Evolutionary conservation across 2,329 filamentous ascomycete genomes (phyloP).

Genomic region (Stachybotrys chlorohalonatus): DNA sequence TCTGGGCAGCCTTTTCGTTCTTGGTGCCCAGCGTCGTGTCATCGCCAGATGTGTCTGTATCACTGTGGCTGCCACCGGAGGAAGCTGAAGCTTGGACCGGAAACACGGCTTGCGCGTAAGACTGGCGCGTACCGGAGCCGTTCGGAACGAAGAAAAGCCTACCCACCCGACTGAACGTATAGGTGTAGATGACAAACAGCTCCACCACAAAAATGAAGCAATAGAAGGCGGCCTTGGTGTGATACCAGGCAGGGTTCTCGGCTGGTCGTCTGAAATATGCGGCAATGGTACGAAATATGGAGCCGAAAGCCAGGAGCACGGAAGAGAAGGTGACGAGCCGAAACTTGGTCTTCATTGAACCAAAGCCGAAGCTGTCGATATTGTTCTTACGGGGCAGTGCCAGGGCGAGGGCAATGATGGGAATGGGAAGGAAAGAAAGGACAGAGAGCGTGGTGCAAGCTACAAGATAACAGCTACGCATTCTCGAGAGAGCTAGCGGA

Average conservation of each 20-base stretch:
- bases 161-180: constrained; percentile 62
- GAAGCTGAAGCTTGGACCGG: constrained; percentile 3
- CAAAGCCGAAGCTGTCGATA: constrained; percentile 47
- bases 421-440: constrained; percentile 53
- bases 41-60: not conserved
- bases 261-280: constrained; percentile 41
- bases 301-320: constrained; percentile 56
- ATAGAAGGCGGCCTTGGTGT: constrained; percentile 67
- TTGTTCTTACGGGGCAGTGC: constrained; percentile 34
- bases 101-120: constrained; percentile 25
- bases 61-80: constrained; percentile 1
- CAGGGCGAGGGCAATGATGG: constrained; percentile 42
- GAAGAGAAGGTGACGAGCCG: constrained; percentile 50
- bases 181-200: constrained; percentile 58
- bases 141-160: constrained; percentile 67
- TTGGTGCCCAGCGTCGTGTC: not conserved
- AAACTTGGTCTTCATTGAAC: constrained; percentile 59
- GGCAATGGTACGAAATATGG: constrained; percentile 57
- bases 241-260: constrained; percentile 56
- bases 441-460: constrained; percentile 52
- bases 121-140: constrained; percentile 50
- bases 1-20: not conserved
- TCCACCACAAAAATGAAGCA: constrained; percentile 71
- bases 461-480: constrained; percentile 57
- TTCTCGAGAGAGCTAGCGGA: constrained; percentile 33